Evolutionary conservation across 345 rosid species (phyloP).

Genomic region (Rhodamnia rubescens): DNA sequence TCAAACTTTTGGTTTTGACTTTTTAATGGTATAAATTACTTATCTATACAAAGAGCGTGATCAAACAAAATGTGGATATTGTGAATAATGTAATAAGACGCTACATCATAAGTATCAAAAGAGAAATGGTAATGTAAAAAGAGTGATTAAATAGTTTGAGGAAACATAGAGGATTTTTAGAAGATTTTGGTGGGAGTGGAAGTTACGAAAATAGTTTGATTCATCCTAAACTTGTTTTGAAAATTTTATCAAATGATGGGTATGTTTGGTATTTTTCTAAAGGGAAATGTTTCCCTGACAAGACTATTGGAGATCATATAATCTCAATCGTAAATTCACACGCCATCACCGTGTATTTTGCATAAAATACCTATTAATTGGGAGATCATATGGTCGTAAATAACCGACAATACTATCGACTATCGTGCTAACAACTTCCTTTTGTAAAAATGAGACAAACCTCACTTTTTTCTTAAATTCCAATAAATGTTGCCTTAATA

Average conservation of each 20-base stretch:
- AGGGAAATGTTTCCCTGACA: too few relatives aligned
- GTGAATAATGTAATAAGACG: not conserved
- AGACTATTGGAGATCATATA: too few relatives aligned
- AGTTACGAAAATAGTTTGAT: not conserved
- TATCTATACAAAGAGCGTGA: too few relatives aligned
- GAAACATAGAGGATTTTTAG: not conserved
- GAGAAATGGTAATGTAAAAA: not conserved
- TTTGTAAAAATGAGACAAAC: not conserved
- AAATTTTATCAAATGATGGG: not conserved
- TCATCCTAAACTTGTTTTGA: not conserved
- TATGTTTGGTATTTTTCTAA: not conserved
- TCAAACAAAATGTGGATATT: too few relatives aligned
- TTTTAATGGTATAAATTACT: too few relatives aligned
- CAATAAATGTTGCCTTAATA: not conserved
- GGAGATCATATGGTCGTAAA: too few relatives aligned
- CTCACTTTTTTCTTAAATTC: not conserved
- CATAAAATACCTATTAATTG: too few relatives aligned
- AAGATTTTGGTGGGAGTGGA: not conserved
- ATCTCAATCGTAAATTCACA: too few relatives aligned
- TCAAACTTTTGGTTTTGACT: too few relatives aligned
- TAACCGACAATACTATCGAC: too few relatives aligned
- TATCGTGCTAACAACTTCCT: too few relatives aligned
- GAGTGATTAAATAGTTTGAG: not conserved
- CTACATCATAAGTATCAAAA: not conserved
- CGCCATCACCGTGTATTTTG: too few relatives aligned